These are phyloP conservation scores for Colletotrichum cereale DNA, from an alignment of 2,329 filamentous ascomycete genomes.

Conservation along the genomic window DNA sequence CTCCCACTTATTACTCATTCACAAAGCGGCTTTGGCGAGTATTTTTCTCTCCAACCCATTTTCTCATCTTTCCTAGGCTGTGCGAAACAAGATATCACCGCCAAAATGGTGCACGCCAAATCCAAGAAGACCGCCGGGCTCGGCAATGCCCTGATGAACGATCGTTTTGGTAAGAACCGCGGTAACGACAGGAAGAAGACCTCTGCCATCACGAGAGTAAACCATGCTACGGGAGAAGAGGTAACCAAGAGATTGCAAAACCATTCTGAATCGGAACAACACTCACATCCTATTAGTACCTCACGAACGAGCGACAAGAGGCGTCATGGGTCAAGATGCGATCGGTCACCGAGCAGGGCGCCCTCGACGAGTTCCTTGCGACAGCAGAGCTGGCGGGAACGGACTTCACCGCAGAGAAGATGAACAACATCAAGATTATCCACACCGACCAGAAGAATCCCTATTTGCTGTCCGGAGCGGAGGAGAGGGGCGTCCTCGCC, in stretches of 20 bases:
- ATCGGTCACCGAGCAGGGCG: constrained; percentile 96
- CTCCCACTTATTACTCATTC: constrained; percentile 41
- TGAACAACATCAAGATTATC: constrained; percentile 99
- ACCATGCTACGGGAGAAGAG: constrained; percentile 84
- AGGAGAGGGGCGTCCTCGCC: constrained; percentile 81
- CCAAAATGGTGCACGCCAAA: constrained; percentile 77
- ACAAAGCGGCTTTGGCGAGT: constrained; percentile 24
- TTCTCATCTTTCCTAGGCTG: constrained; percentile 6
- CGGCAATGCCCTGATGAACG: constrained; percentile 98
- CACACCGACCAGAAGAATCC: constrained; percentile 97
- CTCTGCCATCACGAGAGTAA: constrained; percentile 72
- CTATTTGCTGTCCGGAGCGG: constrained; percentile 85
- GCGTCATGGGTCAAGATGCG: constrained; percentile 99
- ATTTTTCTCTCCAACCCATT: constrained; percentile 22
- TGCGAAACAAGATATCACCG: constrained; percentile 8
- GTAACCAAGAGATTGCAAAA: constrained; percentile 51
- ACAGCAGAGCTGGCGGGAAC: constrained; percentile 98
- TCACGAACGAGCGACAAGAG: constrained; percentile 91
- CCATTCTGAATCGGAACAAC: accelerated
- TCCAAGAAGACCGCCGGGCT: constrained; percentile 95
- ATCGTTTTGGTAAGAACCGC: constrained; percentile 95
- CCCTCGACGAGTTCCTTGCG: constrained; percentile 94
- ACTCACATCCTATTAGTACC: constrained; percentile 69
- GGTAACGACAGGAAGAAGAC: constrained; percentile 83
- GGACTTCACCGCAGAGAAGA: constrained; percentile 98